phyloP scores from a whole-genome alignment of 164 flowering plant genomes.

The Litsea cubeba region DNA sequence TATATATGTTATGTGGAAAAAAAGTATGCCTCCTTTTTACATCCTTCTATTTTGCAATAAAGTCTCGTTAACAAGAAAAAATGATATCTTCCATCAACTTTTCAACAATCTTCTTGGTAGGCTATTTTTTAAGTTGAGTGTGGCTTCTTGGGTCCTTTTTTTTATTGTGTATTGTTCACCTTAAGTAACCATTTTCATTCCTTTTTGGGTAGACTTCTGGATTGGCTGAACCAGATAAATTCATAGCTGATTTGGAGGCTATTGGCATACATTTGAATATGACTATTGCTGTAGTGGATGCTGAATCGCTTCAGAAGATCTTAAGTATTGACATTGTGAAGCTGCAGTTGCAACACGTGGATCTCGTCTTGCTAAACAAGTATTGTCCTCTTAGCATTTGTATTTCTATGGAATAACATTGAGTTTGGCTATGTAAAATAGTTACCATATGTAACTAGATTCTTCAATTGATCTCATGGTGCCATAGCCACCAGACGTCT shows the following conservation, averaged over 20 bases:
- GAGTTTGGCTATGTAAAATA: too few relatives aligned
- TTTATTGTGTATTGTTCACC: too few relatives aligned
- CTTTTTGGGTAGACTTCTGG: slow-evolving; percentile 12
- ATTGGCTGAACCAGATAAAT: slow-evolving; percentile 11
- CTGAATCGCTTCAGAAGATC: slow-evolving; percentile 12
- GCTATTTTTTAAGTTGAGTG: too few relatives aligned
- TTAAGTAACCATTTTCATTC: too few relatives aligned
- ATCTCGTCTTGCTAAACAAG: slow-evolving; percentile 18
- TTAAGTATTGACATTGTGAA: slow-evolving; percentile 12
- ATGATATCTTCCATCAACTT: too few relatives aligned
- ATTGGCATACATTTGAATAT: slow-evolving; percentile 12
- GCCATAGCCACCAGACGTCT: background rate
- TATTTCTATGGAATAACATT: background rate
- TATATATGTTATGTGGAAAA: too few relatives aligned
- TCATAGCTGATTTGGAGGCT: slow-evolving; percentile 11
- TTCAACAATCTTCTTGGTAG: too few relatives aligned
- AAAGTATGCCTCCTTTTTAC: too few relatives aligned
- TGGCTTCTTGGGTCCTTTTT: too few relatives aligned
- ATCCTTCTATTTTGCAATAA: too few relatives aligned
- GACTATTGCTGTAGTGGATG: slow-evolving; percentile 12
- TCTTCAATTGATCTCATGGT: background rate
- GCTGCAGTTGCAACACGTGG: slow-evolving; percentile 16
- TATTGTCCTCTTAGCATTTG: background rate
- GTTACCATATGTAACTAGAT: background rate
- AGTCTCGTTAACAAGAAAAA: too few relatives aligned